These are phyloP conservation scores for Laetiporus sulphureus DNA, from an alignment of 1,284 basidiomycete genomes.

Conservation along the genomic window DNA sequence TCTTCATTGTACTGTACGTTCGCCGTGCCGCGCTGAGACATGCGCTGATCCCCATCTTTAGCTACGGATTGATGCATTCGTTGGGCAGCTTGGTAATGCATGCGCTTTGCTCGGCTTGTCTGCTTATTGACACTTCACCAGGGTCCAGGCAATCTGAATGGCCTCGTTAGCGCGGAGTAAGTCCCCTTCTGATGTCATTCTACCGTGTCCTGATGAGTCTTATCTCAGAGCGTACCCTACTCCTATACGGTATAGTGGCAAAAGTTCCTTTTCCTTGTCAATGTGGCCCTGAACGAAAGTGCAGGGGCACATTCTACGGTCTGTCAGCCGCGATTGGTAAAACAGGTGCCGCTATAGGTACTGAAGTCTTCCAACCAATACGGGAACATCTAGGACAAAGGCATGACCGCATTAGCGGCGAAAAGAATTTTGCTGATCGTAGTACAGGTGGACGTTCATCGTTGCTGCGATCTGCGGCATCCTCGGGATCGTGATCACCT, in stretches of 20 bases:
- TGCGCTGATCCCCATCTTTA: conserved; percentile 22
- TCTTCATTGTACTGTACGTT: conserved; percentile 61
- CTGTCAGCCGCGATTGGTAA: conserved; percentile 71
- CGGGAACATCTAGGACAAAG: conserved; percentile 60
- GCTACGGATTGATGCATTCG: conserved; percentile 64
- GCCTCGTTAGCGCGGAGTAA: conserved; percentile 60
- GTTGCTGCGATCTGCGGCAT: conserved; percentile 63
- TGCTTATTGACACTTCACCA: conserved; percentile 14
- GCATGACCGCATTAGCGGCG: conserved; percentile 27
- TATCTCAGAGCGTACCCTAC: conserved; percentile 43
- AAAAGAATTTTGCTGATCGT: too few relatives aligned
- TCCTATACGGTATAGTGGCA: conserved; percentile 51
- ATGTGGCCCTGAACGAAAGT: not conserved
- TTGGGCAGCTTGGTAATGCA: conserved; percentile 52
- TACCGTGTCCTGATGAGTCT: conserved; percentile 3
- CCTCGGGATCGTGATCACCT: conserved; percentile 56
- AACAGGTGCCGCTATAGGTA: conserved; percentile 70
- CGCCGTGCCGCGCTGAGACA: conserved; percentile 32
- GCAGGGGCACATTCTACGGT: conserved; percentile 63
- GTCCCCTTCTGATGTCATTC: conserved; percentile 21
- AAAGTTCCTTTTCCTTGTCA: conserved; percentile 5
- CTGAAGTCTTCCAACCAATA: conserved; percentile 73
- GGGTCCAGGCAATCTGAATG: conserved; percentile 77
- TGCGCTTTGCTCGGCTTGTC: not conserved
- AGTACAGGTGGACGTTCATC: conserved; percentile 51